Conservation (phyloP, 306 rosid genomes). For the Canavalia ensiformis region DNA sequence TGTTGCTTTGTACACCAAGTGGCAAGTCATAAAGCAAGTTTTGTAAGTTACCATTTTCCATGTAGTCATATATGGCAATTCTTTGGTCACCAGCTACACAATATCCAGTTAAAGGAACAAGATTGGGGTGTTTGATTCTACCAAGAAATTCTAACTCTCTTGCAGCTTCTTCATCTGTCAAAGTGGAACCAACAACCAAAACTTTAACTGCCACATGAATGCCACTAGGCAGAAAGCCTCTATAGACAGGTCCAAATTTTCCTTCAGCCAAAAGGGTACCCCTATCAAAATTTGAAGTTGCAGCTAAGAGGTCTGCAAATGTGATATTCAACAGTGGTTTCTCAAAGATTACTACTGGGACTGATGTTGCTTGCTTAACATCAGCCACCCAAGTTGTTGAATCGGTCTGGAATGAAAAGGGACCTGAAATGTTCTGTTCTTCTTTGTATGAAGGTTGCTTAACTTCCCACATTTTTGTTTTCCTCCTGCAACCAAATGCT, state of each 20-base stretch:
- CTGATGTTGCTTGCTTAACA: slow-evolving; percentile 95
- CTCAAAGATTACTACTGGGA: slow-evolving; percentile 89
- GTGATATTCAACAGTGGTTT: slow-evolving; percentile 92
- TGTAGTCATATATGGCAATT: slow-evolving; percentile 94
- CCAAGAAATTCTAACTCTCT: slow-evolving; percentile 97
- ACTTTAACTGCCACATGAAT: slow-evolving; percentile 96
- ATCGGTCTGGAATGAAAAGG: slow-evolving; percentile 96
- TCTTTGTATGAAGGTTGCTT: slow-evolving; percentile 84
- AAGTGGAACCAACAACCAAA: slow-evolving; percentile 88
- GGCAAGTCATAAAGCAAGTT: slow-evolving; percentile 96
- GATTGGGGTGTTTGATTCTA: slow-evolving; percentile 94
- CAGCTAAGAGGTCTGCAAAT: slow-evolving; percentile 90
- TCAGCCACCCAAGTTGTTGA: slow-evolving; percentile 99
- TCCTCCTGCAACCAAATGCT: slow-evolving; percentile 89
- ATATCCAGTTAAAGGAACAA: slow-evolving; percentile 94
- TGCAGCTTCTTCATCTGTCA: slow-evolving; percentile 92
- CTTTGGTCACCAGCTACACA: slow-evolving; percentile 99
- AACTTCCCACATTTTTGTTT: slow-evolving; percentile 75
- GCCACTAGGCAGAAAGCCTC: slow-evolving; percentile 92
- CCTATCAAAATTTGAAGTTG: slow-evolving; percentile 94
- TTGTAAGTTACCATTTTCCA: slow-evolving; percentile 98
- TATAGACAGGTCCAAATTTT: slow-evolving; percentile 96
- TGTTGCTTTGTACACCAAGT: slow-evolving; percentile 85
- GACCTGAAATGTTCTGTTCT: slow-evolving; percentile 89
- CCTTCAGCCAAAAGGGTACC: slow-evolving; percentile 98